phyloP scores from a whole-genome alignment of 2,329 filamentous ascomycete genomes.

The Botrytis galanthina region DNA sequence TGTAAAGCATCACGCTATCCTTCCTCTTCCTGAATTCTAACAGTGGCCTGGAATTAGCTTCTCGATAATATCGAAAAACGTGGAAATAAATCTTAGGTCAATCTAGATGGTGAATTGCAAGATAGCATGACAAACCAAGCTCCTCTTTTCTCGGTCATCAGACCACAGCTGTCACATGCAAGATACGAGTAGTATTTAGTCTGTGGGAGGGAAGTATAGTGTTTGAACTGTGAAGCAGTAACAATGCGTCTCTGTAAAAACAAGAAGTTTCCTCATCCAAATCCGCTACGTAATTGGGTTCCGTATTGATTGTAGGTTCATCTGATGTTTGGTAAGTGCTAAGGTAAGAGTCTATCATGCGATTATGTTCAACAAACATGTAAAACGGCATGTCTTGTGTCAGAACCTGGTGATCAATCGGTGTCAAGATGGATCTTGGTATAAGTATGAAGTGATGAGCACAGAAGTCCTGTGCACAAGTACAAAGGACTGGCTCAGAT shows the following conservation, averaged over 20 bases:
- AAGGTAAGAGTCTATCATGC: not conserved
- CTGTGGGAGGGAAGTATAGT: not conserved
- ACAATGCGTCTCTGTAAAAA: not conserved
- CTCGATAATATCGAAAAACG: no score
- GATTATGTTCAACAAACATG: not conserved
- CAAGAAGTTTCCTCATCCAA: not conserved
- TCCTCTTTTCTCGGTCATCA: not conserved
- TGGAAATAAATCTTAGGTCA: not conserved
- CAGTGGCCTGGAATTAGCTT: not conserved
- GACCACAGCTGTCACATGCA: not conserved
- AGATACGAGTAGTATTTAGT: not conserved
- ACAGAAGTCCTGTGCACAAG: not conserved
- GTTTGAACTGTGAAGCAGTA: not conserved
- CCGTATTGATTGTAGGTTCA: not conserved
- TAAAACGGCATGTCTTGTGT: not conserved
- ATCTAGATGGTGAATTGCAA: not conserved
- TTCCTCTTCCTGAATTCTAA: no score
- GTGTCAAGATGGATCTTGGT: fast-evolving
- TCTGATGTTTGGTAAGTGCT: not conserved
- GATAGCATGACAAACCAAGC: not conserved
- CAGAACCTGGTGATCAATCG: not conserved
- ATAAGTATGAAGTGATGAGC: not conserved
- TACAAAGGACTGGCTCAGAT: conserved; percentile 1
- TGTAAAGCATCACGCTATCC: not conserved
- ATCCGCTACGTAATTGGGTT: not conserved